Evolutionary conservation across 2,329 filamentous ascomycete genomes (phyloP), one percentile per base, ranked within the genome.

Genomic region (Chaetomium sp.): DNA sequence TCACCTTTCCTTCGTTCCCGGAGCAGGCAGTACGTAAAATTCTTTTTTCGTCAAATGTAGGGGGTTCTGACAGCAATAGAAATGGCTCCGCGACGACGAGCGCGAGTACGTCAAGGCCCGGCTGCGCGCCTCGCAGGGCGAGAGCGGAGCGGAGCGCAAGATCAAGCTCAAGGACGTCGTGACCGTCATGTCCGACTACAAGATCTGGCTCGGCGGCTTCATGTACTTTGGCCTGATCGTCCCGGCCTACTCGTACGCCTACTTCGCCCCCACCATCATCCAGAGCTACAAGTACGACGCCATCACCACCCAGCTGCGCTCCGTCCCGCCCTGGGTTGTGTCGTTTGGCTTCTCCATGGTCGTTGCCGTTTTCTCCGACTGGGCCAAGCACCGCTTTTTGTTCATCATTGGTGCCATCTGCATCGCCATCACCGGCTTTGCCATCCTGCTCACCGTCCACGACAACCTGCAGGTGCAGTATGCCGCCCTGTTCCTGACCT

Each of bases 151-250:
- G 12, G 86, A 92, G 65, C 82, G 85, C 66, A 82, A 81, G 63
- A 82, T 90, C 70, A 87, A 83, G 3, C 72, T 82, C 67, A 76
- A 78, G 55, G 89, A 91, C 70, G 82, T 90, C 21, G 68, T 83
- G 21, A 78, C 77, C 23, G 87, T 91, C 23, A 85, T 93, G 78
- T 89, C 87, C 72, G 90, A 94, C 76, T 87, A 82, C 77, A 91
- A 91, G 75, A 83, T 93, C 70, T 85, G 91, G 71, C 75, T 92
- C 16, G 90, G 89, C 53, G 90, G 89, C 0, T 82, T 93, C 75
- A 93, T 93, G 90, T 94, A 93, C 77, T 88, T 93, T 71, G 90
- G 90, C 12, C 81, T 93, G 65, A 87, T 93, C 69, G 89, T 93
- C 1, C 89, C 90, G 0, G 90, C 89, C 4, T 93, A 92, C 74